phyloP scores from a whole-genome alignment of 2,329 filamentous ascomycete species.

The Paracamarosporium sp. region DNA sequence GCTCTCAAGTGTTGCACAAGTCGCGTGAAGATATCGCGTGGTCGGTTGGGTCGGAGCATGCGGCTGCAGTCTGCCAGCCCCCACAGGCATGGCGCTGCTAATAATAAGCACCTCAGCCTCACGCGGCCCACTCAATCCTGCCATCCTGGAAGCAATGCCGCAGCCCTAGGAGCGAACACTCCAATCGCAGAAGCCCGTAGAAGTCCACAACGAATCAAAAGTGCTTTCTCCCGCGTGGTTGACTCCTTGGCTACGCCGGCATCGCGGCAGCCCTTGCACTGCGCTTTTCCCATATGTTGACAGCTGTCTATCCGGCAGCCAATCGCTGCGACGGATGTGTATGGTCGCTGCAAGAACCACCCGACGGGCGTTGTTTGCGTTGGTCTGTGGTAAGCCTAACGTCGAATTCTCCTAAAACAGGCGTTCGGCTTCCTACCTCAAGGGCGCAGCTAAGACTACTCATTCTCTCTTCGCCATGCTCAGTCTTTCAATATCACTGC shows the following conservation, averaged over 20 bases:
- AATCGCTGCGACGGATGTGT: background rate
- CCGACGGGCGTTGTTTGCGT: background rate
- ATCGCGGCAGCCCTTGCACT: background rate
- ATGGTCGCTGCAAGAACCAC: background rate
- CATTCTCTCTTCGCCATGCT: background rate
- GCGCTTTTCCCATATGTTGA: background rate
- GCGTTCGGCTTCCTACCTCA: background rate
- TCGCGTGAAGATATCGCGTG: background rate
- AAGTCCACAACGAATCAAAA: background rate
- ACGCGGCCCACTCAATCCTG: constrained; percentile 2
- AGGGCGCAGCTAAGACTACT: background rate
- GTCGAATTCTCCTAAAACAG: background rate
- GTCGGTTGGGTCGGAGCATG: background rate
- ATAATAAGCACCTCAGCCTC: constrained; percentile 13
- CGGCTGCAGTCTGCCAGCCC: constrained; percentile 4
- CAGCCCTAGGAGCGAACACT: background rate
- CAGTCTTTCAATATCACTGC: background rate
- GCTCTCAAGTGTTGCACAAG: background rate
- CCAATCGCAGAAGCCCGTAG: background rate
- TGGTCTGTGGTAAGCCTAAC: constrained; percentile 5
- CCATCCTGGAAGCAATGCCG: background rate
- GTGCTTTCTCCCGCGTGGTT: background rate
- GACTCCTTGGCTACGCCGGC: background rate
- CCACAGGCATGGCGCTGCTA: constrained; percentile 6
- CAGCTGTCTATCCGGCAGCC: background rate